phyloP scores from a whole-genome alignment of 2,329 filamentous ascomycete species.

The Dichotomopilus funicola region DNA sequence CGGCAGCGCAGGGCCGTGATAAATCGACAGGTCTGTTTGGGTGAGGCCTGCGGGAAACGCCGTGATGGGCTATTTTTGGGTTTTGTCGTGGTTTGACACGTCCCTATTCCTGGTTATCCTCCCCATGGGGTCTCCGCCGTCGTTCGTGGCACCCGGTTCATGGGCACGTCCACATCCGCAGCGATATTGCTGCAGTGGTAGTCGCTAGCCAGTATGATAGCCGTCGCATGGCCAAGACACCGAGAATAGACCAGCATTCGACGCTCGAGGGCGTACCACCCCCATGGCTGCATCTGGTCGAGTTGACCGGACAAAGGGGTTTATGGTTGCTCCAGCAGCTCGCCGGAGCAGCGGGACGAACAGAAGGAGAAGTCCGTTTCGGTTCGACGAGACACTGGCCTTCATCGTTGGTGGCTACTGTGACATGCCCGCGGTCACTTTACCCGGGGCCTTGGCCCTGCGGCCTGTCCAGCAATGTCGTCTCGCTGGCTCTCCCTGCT shows the following conservation, averaged over 20 bases:
- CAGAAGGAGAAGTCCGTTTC: neutral
- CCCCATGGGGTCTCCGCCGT: conserved; percentile 3
- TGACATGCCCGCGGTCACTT: neutral
- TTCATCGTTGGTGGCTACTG: neutral
- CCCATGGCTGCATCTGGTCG: conserved; percentile 8
- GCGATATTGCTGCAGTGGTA: conserved; percentile 7
- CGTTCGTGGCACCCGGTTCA: conserved; percentile 3
- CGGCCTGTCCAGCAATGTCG: neutral
- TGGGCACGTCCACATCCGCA: conserved; percentile 17
- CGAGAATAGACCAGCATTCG: conserved; percentile 11
- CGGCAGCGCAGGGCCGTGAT: conserved; percentile 23
- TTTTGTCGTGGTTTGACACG: conserved; percentile 10
- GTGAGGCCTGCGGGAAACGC: neutral
- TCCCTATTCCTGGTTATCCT: conserved; percentile 1
- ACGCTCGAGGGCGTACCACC: conserved; percentile 4
- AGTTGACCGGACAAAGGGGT: conserved; percentile 8
- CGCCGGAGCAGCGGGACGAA: conserved; percentile 4
- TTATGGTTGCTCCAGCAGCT: conserved; percentile 11
- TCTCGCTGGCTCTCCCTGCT: neutral
- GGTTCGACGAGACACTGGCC: neutral
- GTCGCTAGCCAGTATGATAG: conserved; percentile 11
- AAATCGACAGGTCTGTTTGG: conserved; percentile 18
- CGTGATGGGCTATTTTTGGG: conserved; percentile 25
- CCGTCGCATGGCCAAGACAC: conserved; percentile 9
- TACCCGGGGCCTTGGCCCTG: neutral